Conservation (phyloP, 768 basidiomycete genomes). For the Chiua virens region DNA sequence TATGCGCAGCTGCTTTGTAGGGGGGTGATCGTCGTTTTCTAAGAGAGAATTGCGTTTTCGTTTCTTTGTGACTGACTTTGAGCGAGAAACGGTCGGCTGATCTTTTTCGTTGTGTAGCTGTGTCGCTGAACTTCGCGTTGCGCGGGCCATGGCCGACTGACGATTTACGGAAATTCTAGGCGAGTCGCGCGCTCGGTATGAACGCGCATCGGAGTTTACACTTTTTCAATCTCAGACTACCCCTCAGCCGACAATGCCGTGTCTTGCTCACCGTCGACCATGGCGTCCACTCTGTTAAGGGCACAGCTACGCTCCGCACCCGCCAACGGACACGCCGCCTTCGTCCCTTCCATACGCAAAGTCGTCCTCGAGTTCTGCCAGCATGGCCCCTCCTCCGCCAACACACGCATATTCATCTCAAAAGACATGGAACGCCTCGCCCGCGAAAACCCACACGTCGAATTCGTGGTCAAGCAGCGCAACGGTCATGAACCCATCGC, state of each 20-base stretch:
- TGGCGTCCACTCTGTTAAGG: conserved; percentile 44
- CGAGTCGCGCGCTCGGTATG: conserved; percentile 17
- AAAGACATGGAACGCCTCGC: conserved; percentile 67
- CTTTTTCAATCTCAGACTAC: conserved; percentile 30
- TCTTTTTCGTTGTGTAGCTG: conserved; percentile 39
- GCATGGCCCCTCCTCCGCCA: conserved; percentile 72
- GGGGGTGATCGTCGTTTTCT: conserved; percentile 48
- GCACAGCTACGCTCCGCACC: conserved; percentile 55
- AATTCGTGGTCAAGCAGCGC: conserved; percentile 78
- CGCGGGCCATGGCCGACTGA: conserved; percentile 61
- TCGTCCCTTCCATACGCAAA: conserved; percentile 78
- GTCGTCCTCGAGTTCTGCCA: conserved; percentile 90
- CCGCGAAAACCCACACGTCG: conserved; percentile 74
- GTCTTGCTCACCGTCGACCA: conserved; percentile 10
- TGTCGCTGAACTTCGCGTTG: conserved; percentile 63
- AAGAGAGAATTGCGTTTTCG: conserved; percentile 59
- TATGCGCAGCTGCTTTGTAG: conserved; percentile 49
- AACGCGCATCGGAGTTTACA: conserved; percentile 18
- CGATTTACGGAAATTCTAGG: conserved; percentile 19
- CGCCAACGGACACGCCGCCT: conserved; percentile 73
- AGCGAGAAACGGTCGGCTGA: conserved; percentile 22
- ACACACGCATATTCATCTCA: conserved; percentile 67
- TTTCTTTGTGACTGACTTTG: conserved; percentile 50
- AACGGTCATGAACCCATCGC: conserved; percentile 76
- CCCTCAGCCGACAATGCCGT: conserved; percentile 3